Evolutionary conservation across 2,329 filamentous ascomycete species (phyloP).

Genomic region (Colletotrichum noveboracense): DNA sequence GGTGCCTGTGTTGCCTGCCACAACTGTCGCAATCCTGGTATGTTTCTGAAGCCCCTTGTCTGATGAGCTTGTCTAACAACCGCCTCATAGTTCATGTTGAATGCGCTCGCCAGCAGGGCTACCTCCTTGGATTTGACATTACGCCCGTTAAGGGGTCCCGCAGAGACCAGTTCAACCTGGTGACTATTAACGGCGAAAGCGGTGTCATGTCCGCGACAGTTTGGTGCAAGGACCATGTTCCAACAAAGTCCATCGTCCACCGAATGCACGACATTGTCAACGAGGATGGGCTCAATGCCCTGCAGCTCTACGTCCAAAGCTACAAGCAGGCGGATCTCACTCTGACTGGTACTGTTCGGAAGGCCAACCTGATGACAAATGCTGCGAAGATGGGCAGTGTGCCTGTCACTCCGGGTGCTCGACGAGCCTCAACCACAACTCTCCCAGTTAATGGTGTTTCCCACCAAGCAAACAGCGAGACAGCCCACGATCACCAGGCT

Average conservation of each 20-base stretch:
- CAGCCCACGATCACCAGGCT: conserved; percentile 31
- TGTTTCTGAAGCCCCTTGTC: conserved; percentile 26
- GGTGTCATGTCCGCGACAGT: conserved; percentile 85
- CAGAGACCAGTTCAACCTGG: conserved; percentile 79
- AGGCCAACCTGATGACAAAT: conserved; percentile 78
- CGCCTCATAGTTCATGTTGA: conserved; percentile 75
- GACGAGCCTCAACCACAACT: conserved; percentile 62
- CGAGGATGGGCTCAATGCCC: conserved; percentile 74
- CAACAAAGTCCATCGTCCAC: conserved; percentile 75
- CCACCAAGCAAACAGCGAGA: background rate
- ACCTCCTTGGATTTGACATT: conserved; percentile 88
- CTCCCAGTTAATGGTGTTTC: conserved; percentile 29
- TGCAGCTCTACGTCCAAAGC: conserved; percentile 86
- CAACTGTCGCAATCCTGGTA: conserved; percentile 65
- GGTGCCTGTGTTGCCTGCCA: conserved; percentile 88
- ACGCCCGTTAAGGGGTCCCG: conserved; percentile 88
- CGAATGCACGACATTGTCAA: conserved; percentile 78
- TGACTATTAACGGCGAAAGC: conserved; percentile 80
- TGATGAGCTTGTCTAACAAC: conserved; percentile 25
- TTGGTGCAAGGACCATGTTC: conserved; percentile 90
- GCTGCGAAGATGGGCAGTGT: conserved; percentile 59
- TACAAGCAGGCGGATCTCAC: conserved; percentile 95
- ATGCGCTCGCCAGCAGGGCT: conserved; percentile 85
- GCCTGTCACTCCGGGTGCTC: conserved; percentile 42
- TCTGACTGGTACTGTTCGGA: conserved; percentile 89